Evolutionary conservation across 2,329 filamentous ascomycete genomes (phyloP).

Genomic region (Neofusicoccum kwambonambiense): DNA sequence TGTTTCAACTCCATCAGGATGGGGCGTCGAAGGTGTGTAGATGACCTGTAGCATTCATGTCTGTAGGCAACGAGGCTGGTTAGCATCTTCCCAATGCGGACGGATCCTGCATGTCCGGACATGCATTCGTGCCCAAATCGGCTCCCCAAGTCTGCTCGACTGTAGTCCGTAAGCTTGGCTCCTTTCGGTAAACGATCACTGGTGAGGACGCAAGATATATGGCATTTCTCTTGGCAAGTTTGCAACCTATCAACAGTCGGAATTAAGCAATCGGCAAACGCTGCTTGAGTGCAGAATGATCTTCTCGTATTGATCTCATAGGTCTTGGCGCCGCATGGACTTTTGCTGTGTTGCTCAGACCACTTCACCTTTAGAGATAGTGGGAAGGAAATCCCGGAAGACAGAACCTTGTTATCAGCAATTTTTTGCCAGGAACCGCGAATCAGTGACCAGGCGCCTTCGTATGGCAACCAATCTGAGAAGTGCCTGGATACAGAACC

Average conservation of each 20-base stretch:
- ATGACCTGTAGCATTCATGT: background rate
- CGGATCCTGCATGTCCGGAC: background rate
- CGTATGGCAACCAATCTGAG: background rate
- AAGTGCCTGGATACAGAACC: conserved; percentile 5
- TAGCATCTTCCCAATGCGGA: background rate
- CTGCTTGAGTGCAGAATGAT: too few species aligned
- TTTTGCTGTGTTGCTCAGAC: too few species aligned
- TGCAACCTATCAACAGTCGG: background rate
- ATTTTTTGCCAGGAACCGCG: background rate
- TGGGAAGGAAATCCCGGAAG: too few species aligned
- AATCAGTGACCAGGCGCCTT: background rate
- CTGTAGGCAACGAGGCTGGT: background rate
- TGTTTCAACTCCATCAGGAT: background rate
- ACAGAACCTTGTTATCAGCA: too few species aligned
- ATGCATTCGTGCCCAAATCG: background rate
- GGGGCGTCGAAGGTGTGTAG: background rate
- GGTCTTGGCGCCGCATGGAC: too few species aligned
- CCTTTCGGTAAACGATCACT: background rate
- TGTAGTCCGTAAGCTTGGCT: background rate
- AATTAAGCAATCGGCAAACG: too few species aligned
- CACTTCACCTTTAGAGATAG: too few species aligned
- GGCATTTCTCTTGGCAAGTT: background rate
- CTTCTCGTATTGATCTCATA: too few species aligned
- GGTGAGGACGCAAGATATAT: background rate
- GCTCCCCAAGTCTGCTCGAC: background rate